Percentiles rank a stretch among this genome's conserved stretches.
phyloP scores from a whole-genome alignment of 305 asterid genomes.

The Salvia sclarea region DNA sequence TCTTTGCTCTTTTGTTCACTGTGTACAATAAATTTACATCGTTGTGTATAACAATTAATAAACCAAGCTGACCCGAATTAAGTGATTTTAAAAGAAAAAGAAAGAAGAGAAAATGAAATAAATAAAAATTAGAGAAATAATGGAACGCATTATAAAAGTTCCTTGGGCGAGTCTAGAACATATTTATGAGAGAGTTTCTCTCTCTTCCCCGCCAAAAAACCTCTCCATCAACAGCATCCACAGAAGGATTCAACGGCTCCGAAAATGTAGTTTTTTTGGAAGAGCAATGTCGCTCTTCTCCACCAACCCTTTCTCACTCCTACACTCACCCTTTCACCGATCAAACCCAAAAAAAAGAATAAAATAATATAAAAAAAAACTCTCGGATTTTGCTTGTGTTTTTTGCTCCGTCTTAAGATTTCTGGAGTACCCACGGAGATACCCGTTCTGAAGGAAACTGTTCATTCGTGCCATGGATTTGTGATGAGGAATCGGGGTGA shows the following conservation, averaged over 20 bases:
- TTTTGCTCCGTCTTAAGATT: slow-evolving; percentile 18
- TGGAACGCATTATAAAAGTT: too few relatives aligned
- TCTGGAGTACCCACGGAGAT: slow-evolving; percentile 24
- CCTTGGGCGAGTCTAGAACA: too few relatives aligned
- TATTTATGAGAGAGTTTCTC: slow-evolving; percentile 13
- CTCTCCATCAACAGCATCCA: slow-evolving; percentile 36
- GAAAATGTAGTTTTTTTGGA: slow-evolving; percentile 48
- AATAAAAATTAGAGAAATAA: too few relatives aligned
- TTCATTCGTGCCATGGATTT: slow-evolving; percentile 23
- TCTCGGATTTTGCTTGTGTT: background rate
- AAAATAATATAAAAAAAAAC: background rate
- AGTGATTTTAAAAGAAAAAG: too few relatives aligned
- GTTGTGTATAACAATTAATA: too few relatives aligned
- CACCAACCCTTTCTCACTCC: slow-evolving; percentile 32
- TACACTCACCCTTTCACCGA: slow-evolving; percentile 20
- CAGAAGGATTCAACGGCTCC: slow-evolving; percentile 63
- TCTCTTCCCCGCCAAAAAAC: slow-evolving; percentile 41
- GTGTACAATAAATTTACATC: too few relatives aligned
- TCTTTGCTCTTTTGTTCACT: too few relatives aligned
- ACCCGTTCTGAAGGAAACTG: background rate
- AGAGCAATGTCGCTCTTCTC: slow-evolving; percentile 43
- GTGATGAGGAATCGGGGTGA: slow-evolving; percentile 24
- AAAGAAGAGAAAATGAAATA: too few relatives aligned
- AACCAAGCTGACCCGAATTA: too few relatives aligned
- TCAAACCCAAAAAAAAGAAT: slow-evolving; percentile 33